Base-by-base conservation (phyloP, 2,329 filamentous ascomycete genomes). In the Coniochaeta sp. region DNA sequence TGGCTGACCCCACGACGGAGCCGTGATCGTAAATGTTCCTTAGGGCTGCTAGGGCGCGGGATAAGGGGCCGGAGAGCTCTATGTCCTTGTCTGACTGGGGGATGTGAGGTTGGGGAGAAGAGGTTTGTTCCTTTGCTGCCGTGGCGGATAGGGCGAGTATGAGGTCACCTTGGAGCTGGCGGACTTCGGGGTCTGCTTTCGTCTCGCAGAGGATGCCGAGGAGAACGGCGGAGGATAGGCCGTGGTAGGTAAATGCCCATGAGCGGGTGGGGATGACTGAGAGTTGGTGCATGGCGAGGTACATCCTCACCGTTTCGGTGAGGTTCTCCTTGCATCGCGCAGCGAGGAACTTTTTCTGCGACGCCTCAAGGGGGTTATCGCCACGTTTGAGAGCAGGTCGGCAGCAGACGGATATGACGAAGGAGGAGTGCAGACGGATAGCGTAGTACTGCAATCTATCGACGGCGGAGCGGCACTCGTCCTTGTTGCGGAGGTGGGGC, bases 241-340 rank as follows among this genome's bases (percentile, higher is more conserved):
- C 81, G 58, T 86, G 81, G 53, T 85, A 85, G 1, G 82, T 86
- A 55, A 85, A 85, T 0, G 82, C 82, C 82, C 82, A 86, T 52
- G 80, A 85, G 24, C 82, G 72, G 0, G 82, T 86, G 1, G 82
- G 82, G 46, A 85, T 85, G 8, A 83, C 78, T 2, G 81, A 85
- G 27, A 86, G 68, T 56, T 84, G 82, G 63, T 86, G 82, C 82
- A 86, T 86, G 14, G 82, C 79, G 20, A 86, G 69, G 60, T 85
- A 86, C 82, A 85, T 86, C 35, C 80, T 76, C 10, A 86, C 82
- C 12, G 82, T 85, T 61, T 85, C 81, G 6, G 79, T 79, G 24
- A 86, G 68, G 60, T 84, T 85, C 14, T 71, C 66, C 61, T 83
- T 83, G 69, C 82, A 86, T 52, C 76, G 75, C 26, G 79, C 74